Base-by-base conservation (phyloP, 148 eudicot species). In the Arbutus unedo region DNA sequence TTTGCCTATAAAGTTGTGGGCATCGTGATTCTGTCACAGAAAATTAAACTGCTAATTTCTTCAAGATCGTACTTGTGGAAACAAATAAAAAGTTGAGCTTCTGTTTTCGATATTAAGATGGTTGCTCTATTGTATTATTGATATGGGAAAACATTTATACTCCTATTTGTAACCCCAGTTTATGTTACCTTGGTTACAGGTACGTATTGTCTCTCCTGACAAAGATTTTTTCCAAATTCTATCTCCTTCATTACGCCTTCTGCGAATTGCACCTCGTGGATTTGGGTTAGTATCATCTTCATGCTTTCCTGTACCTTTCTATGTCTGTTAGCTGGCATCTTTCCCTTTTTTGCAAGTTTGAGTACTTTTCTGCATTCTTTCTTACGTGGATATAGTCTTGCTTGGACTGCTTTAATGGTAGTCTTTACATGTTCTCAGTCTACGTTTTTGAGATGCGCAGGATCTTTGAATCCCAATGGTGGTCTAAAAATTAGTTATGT, bases 141-240 rank as follows among this genome's bases (percentile, higher is more conserved):
- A 41, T 56, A 47, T 43, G n/a, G 15, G 0, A 5, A 6, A 51
- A 13, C 44, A 25, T 54, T 2, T n/a, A 51, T 74, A 57, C 48
- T 79, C 8, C 67, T 79, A 50, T 23, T 59, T 68, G 62, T 73
- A 2, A 57, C 41, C 18, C 41, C n/a, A 8, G 23, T n/a, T 16
- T 57, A 43, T 43, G 48, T 55, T 70, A 47, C 81, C 78, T 72
- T 74, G 73, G 10, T 84, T 77, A 64, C 89, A 96, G 99, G 99
- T 96, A 71, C 90, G 99, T 79, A 96, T 96, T 82, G 99, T 96
- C 88, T 96, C 99, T 83, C 99, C 99, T 66, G 99, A 96, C 88
- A 96, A 94, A 89, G 99, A 96, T 83, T 96, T 96, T 84, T 96
- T 96, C 84, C 99, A 96, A 91, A 90, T 96, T 85, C 85, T 96